Percentiles rank a stretch among this genome's conserved stretches.
phyloP scores from a whole-genome alignment of 495 filamentous ascomycete genomes.

The Amphirosellinia nigrospora region DNA sequence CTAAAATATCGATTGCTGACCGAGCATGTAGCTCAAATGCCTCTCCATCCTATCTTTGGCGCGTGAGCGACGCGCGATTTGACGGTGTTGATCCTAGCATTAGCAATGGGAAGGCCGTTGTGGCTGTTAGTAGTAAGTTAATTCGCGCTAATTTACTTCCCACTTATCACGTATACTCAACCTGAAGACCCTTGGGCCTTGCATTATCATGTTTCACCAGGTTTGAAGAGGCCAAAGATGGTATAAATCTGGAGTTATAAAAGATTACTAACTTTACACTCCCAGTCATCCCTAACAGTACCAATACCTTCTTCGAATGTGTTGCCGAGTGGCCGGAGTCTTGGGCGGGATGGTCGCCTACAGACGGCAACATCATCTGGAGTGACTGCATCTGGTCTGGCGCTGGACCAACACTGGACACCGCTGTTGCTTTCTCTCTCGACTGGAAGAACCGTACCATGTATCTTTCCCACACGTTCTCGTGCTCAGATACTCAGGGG shows the following conservation, averaged over 20 bases:
- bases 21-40: constrained; percentile 36
- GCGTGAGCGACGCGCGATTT: constrained; percentile 42
- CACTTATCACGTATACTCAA: background rate
- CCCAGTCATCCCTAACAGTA: constrained; percentile 32
- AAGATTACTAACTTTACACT: background rate
- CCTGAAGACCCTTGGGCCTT: background rate
- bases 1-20: constrained; percentile 25
- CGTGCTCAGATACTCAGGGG: constrained; percentile 45
- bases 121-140: constrained; percentile 38
- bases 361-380: constrained; percentile 46
- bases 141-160: background rate
- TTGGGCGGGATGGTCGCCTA: constrained; percentile 43
- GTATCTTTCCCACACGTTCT: constrained; percentile 47
- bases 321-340: constrained; percentile 47
- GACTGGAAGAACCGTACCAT: constrained; percentile 48
- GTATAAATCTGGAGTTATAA: no score
- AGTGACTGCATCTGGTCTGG: constrained; percentile 51
- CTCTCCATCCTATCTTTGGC: constrained; percentile 38
- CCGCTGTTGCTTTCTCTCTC: constrained; percentile 43
- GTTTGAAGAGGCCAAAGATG: background rate
- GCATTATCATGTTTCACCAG: background rate
- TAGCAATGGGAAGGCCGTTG: constrained; percentile 33
- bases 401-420: constrained; percentile 41
- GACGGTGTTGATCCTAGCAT: constrained; percentile 43
- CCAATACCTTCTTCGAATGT: constrained; percentile 46